Evolutionary conservation across 192 early-diverging fungal genomes (phyloP), one percentile per base, ranked within the genome.

Genomic region (Spinellus fusiger): DNA sequence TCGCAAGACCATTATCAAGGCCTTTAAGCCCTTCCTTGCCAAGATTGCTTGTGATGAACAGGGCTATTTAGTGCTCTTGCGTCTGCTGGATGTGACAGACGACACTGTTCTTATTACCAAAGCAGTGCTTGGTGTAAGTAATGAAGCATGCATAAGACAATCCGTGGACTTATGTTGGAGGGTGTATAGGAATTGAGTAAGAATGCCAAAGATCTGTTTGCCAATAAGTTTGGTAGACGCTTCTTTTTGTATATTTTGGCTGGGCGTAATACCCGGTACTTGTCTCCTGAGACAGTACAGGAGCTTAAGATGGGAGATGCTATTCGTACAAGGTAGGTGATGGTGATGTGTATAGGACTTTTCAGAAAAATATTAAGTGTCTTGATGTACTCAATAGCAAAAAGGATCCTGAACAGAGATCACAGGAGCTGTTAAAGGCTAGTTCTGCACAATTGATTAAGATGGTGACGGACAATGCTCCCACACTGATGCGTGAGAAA

Each of bases 11-110:
- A 94, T 98, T 54, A 71, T 94, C 58, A 91, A 92, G 70, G 69
- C 88, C 20, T 84, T 98, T 70, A 94, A 92, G 66, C 81, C 84
- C 4, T 92, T 82, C 62, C 70, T 95, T 25, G 54, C 62, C 59
- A 89, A 90, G 70, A 90, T 98, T 63, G 82, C 86, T 64, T 74
- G 70, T 54, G 95, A 98, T 65, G 92, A 95, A 78, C 88, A 93
- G 66, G 95, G 93, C 16, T 83, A 95, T 54, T 77, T 88, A 33
- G 93, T 94, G 4, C 76, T 98, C 46, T 61, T 98, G 2, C 77
- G 83, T 53, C 74, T 87, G 35, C 85, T 95, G 67, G 93, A 96
- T 71, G 86, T 85, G 58, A 80, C 95, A 16, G 95, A 98, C 73
- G 95, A 98, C 73, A 98, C 94, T 12, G 90, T 94, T 26, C 74